Conservation (phyloP, 1,284 basidiomycete species). For the Ganoderma lingzhi region DNA sequence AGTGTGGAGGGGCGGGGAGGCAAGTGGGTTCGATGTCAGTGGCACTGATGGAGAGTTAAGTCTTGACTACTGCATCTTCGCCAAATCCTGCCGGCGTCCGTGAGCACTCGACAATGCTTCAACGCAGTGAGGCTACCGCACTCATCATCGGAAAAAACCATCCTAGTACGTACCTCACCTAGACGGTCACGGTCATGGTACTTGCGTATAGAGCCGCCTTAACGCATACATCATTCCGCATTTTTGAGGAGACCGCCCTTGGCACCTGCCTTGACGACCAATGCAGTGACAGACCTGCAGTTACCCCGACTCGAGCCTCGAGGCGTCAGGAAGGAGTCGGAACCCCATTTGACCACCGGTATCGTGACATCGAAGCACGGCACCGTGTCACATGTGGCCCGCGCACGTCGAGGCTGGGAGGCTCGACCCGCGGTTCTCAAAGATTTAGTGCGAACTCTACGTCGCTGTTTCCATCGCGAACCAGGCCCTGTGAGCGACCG, state of each 20-base stretch:
- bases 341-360: not conserved
- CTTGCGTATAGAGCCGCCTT: not conserved
- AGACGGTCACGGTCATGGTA: not conserved
- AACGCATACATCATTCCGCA: not conserved
- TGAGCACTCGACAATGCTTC: not conserved
- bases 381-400: not conserved
- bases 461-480: slow-evolving; percentile 9
- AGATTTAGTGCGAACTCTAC: slow-evolving; percentile 11
- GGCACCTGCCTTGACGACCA: not conserved
- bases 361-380: not conserved
- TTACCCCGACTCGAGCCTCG: not conserved
- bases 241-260: not conserved
- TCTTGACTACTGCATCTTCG: not conserved
- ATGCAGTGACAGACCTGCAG: not conserved
- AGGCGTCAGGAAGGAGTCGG: slow-evolving; percentile 4
- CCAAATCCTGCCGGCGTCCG: not conserved
- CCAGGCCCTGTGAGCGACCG: not conserved
- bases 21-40: not conserved
- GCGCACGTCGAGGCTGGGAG: not conserved
- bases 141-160: not conserved
- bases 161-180: not conserved
- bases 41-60: not conserved
- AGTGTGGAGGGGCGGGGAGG: not conserved
- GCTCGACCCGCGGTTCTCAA: not conserved
- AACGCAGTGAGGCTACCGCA: not conserved